Conservation (phyloP, 2,329 filamentous ascomycete genomes). For the Xylaria arbuscula region DNA sequence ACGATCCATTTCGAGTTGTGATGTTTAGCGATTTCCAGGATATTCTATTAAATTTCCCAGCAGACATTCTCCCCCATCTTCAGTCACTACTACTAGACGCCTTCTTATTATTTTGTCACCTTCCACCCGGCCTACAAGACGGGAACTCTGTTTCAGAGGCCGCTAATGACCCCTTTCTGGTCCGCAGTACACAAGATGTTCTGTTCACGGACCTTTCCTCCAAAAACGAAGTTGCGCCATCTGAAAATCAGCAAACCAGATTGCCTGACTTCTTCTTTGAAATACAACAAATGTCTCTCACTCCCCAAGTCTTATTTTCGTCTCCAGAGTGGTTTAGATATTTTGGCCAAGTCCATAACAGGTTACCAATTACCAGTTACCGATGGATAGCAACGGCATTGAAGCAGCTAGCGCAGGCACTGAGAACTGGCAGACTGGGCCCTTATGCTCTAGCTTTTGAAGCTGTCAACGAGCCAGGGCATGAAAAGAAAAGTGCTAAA, state of each 20-base stretch:
- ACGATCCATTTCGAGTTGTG: constrained; percentile 85
- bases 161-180: constrained; percentile 64
- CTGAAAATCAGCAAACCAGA: constrained; percentile 36
- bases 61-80: constrained; percentile 50
- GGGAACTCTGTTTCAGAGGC: constrained; percentile 49
- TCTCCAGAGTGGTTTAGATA: constrained; percentile 58
- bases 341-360: constrained; percentile 45
- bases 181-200: constrained; percentile 51
- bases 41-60: constrained; percentile 67
- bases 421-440: constrained; percentile 65
- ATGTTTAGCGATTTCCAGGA: constrained; percentile 80
- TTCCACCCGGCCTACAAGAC: constrained; percentile 63
- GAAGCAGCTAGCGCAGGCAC: constrained; percentile 63
- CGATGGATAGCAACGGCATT: constrained; percentile 65
- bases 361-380: constrained; percentile 51
- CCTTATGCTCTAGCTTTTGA: constrained; percentile 78
- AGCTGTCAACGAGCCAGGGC: constrained; percentile 62
- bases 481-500: constrained; percentile 77
- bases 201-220: constrained; percentile 24
- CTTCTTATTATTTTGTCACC: constrained; percentile 74
- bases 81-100: constrained; percentile 70
- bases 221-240: constrained; percentile 10
- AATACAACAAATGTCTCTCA: constrained; percentile 43
- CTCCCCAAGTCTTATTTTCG: constrained; percentile 64
- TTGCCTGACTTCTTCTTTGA: constrained; percentile 42